Base-by-base conservation (phyloP, 345 rosid species). In the Eucalyptus viminalis region DNA sequence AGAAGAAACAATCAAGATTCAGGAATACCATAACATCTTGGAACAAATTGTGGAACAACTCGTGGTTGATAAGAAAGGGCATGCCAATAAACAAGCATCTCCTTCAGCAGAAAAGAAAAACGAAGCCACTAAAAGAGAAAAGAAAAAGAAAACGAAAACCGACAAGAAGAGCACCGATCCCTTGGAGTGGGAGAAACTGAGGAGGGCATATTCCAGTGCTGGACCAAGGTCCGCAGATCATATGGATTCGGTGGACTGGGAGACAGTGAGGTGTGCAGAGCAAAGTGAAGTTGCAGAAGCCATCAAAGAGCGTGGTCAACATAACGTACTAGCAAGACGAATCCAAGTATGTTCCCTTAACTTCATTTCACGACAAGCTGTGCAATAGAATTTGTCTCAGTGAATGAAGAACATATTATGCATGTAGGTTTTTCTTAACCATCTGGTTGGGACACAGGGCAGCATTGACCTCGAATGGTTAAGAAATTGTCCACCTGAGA, bases 391-490 rank as follows among this genome's bases (percentile, higher is more conserved):
- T 54, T 50, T 56, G n/a, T 1, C 51, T 87, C 16, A 11, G 16
- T 89, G 21, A 34, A 25, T n/a, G 31, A 21, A 19, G 24, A 7
- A 29, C 67, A 44, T 53, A 6, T 87, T 54, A 12, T 87, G 27
- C 87, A 65, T 88, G 49, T 86, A 95, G 97, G 90, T 92, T 24
- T 95, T 94, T 54, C 96, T 96, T 37, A 89, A 92, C 34, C 4
- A 91, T n/a, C 31, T 94, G 87, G 88, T 67, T 34, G 24, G 80
- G 17, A 13, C 56, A n/a, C 94, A 96, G 90, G 93, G 92, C 88
- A 88, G 31, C n/a, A 90, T 93, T 43, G 97, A 96, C 83, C 93
- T 97, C 8, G 99, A 97, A 89, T 96, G 98, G 98, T 90, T 97
- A 40, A 88, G 96, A 87, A 76, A 93, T 91, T 95, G 90, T 81